Percentiles rank a stretch among this genome's conserved stretches.
phyloP scores from a whole-genome alignment of 441 rosid genomes.

The Rhodomyrtus psidioides region DNA sequence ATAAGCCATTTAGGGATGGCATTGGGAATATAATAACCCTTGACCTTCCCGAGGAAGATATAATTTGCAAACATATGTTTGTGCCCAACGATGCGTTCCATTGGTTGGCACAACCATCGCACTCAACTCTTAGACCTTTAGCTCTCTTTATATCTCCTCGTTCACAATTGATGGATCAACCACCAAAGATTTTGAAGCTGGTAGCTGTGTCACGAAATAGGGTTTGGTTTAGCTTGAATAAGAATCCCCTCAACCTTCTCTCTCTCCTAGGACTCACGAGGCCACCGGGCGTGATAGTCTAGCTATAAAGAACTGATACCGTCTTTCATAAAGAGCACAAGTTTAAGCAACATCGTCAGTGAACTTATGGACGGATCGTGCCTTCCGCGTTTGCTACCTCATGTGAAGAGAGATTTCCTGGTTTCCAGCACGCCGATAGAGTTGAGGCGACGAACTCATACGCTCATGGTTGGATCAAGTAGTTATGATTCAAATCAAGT shows the following conservation, averaged over 20 bases:
- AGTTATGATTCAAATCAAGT: background rate
- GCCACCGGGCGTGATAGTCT: no score
- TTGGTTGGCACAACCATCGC: background rate
- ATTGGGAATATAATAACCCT: background rate
- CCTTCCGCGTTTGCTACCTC: rapidly evolving
- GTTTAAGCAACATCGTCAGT: background rate
- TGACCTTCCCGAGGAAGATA: background rate
- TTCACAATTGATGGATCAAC: background rate
- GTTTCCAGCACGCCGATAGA: rapidly evolving
- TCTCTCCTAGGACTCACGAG: no score
- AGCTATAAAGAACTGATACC: no score
- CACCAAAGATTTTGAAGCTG: background rate
- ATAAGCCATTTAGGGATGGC: background rate
- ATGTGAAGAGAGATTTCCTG: background rate
- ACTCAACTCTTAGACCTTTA: background rate
- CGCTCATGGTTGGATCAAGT: background rate
- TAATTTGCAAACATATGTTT: background rate
- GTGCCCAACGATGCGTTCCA: background rate
- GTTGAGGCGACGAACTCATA: rapidly evolving
- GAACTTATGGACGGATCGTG: background rate
- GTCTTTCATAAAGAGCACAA: background rate
- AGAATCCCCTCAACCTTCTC: background rate
- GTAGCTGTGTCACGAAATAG: background rate
- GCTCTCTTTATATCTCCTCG: background rate
- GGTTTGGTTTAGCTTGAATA: background rate